A percentile compares a stretch with the other conserved stretches of the same genome.
phyloP scores from a whole-genome alignment of 2,329 filamentous ascomycete genomes.

The Gnomoniopsis smithogilvyi region DNA sequence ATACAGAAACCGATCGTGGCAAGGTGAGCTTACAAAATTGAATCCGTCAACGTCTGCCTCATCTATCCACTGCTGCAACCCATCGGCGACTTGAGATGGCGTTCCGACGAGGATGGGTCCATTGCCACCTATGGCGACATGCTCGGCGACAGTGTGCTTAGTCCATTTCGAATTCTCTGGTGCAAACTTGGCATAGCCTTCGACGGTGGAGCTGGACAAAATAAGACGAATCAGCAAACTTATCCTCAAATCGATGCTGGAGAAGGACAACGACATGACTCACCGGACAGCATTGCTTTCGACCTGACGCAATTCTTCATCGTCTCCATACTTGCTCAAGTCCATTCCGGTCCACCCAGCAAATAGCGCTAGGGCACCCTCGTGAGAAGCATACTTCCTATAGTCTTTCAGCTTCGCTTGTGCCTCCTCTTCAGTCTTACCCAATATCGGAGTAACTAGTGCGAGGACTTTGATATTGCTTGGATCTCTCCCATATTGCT shows the following conservation, averaged over 20 bases:
- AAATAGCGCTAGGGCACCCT: slow-evolving; percentile 67
- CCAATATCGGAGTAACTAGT: slow-evolving; percentile 63
- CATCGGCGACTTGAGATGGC: slow-evolving; percentile 61
- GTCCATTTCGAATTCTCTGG: slow-evolving; percentile 58
- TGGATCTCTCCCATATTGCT: slow-evolving; percentile 53
- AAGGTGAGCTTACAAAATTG: slow-evolving; percentile 54
- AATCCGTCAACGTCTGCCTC: slow-evolving; percentile 74
- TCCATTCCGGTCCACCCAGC: slow-evolving; percentile 69
- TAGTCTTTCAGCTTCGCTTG: slow-evolving; percentile 61
- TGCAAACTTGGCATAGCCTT: slow-evolving; percentile 14
- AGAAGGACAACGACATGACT: slow-evolving; percentile 16
- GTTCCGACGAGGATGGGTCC: slow-evolving; percentile 65
- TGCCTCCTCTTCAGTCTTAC: slow-evolving; percentile 63
- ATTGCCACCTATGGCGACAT: slow-evolving; percentile 65
- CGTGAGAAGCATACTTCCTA: slow-evolving; percentile 55
- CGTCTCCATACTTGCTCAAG: slow-evolving; percentile 35
- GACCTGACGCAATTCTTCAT: slow-evolving; percentile 36
- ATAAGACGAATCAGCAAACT: not conserved
- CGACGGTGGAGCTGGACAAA: slow-evolving; percentile 19
- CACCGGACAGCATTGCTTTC: slow-evolving; percentile 39
- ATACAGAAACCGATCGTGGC: not conserved
- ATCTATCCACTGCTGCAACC: slow-evolving; percentile 62
- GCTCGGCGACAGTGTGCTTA: slow-evolving; percentile 65
- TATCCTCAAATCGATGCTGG: not conserved
- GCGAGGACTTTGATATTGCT: slow-evolving; percentile 65